Evolutionary conservation across 1,284 basidiomycete species (phyloP).

Genomic region (Malassezia nana): DNA sequence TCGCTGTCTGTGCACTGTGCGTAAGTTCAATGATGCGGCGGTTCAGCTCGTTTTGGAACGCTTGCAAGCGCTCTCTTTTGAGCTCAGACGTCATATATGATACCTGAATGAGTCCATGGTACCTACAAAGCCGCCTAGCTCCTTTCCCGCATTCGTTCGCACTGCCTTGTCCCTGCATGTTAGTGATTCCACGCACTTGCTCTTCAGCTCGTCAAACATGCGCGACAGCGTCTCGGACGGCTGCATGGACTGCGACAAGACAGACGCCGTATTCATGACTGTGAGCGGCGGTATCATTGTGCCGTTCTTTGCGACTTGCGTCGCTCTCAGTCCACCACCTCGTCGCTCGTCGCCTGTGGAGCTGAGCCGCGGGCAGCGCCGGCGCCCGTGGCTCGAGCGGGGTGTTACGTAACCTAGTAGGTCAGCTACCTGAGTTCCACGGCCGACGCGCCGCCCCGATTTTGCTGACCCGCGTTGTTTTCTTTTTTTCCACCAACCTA

Average conservation of each 20-base stretch:
- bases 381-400: conserved; percentile 14
- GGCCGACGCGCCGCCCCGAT: not conserved
- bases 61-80: conserved; percentile 35
- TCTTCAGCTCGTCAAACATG: conserved; percentile 38
- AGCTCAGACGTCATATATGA: conserved; percentile 36
- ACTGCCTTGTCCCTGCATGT: conserved; percentile 18
- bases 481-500: too few relatives aligned
- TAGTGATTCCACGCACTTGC: conserved; percentile 21
- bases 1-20: conserved; percentile 63
- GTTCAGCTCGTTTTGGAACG: conserved; percentile 55
- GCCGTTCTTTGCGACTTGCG: conserved; percentile 1
- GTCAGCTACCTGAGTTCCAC: not conserved
- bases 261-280: conserved; percentile 4
- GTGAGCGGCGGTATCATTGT: conserved; percentile 13
- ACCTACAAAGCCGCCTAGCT: conserved; percentile 33
- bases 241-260: conserved; percentile 19
- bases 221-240: conserved; percentile 38
- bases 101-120: conserved; percentile 11
- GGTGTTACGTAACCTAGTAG: conserved; percentile 1
- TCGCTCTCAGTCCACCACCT: not conserved
- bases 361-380: not conserved
- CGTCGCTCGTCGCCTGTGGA: not conserved
- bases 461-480: not conserved
- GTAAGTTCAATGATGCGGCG: conserved; percentile 68
- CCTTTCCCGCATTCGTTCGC: conserved; percentile 32